A percentile compares a stretch with the other conserved stretches of the same genome.
Conservation (phyloP, 2,329 filamentous ascomycete genomes). For the Microsporum canis region DNA sequence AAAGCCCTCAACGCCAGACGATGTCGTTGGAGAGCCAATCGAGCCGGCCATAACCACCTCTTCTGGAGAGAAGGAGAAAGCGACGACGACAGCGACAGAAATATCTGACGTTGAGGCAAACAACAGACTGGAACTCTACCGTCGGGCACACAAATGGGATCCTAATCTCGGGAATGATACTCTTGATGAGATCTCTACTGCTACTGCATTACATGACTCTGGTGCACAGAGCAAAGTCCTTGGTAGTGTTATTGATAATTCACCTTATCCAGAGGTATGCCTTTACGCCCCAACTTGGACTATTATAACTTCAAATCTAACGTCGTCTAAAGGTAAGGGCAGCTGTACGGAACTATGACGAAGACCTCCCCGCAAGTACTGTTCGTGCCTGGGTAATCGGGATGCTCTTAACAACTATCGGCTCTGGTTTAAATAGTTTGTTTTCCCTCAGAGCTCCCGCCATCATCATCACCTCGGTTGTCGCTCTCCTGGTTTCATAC, state of each 20-base stretch:
- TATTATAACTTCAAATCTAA: conserved; percentile 12
- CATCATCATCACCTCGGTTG: conserved; percentile 50
- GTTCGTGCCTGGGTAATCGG: conserved; percentile 55
- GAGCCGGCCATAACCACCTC: not conserved
- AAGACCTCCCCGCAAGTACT: conserved; percentile 54
- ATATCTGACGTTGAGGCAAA: conserved; percentile 7
- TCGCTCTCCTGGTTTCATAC: conserved; percentile 52
- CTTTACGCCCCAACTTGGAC: not conserved
- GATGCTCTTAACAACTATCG: conserved; percentile 49
- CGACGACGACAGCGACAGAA: not conserved
- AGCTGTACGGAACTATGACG: conserved; percentile 53
- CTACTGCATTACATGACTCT: conserved; percentile 20
- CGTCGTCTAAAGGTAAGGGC: conserved; percentile 35
- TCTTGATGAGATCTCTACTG: conserved; percentile 48
- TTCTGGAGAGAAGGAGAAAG: not conserved
- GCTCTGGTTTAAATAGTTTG: conserved; percentile 51
- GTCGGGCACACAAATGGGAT: conserved; percentile 46
- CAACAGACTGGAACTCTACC: conserved; percentile 8
- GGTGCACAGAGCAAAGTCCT: conserved; percentile 24
- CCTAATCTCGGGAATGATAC: conserved; percentile 55
- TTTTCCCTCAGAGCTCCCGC: conserved; percentile 48
- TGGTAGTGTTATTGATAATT: conserved; percentile 52
- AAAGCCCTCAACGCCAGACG: not conserved
- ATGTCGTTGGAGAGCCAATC: not conserved
- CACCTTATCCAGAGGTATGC: conserved; percentile 54